Evolutionary conservation across 2,329 filamentous ascomycete species (phyloP), one percentile per base, ranked within the genome.

Genomic region (Pezicula carpinea): DNA sequence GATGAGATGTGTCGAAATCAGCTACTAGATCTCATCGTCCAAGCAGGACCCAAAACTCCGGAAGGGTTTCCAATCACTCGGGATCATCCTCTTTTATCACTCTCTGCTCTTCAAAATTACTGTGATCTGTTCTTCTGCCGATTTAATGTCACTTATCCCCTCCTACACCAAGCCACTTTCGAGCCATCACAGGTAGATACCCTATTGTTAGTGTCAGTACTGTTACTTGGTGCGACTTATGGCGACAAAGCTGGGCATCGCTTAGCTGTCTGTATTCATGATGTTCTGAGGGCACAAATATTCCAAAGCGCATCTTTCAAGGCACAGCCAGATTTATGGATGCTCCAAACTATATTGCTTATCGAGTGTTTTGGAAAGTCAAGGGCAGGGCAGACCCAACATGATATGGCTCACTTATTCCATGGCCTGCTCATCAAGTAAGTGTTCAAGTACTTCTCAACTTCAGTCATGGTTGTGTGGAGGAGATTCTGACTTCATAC

Each of bases 351-450:
- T 0, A 80, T 83, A 29, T 62, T 84, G 7, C 63, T 84, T 0
- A 78, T 83, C 0, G 80, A 83, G 52, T 83, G 80, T 52, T 83
- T 83, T 46, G 80, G 80, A 3, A 83, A 83, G 58, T 80, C 76
- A 32, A 67, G 79, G 46, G 79, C 79, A 0, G 80, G 80, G 0
- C 79, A 80, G 51, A 78, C 78, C 41, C 79, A 84, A 54, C 77
- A 82, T 49, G 80, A 84, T 21, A 79, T 80, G 69, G 76, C 77
- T 4, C 80, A 83, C 55, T 61, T 84, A 0, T 83, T 78, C 53
- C 75, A 78, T 56, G 75, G 74, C 2, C 60, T 79, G 0, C 60
- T 78, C 2, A 78, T 78, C 55, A 78, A 79, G 56, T 60, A 55
- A 55, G 54, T 44, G 36, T 8, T 42, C 21, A 17, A 44, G 21